Base-by-base conservation (phyloP, 1,284 basidiomycete genomes). In the Papiliotrema laurentii region DNA sequence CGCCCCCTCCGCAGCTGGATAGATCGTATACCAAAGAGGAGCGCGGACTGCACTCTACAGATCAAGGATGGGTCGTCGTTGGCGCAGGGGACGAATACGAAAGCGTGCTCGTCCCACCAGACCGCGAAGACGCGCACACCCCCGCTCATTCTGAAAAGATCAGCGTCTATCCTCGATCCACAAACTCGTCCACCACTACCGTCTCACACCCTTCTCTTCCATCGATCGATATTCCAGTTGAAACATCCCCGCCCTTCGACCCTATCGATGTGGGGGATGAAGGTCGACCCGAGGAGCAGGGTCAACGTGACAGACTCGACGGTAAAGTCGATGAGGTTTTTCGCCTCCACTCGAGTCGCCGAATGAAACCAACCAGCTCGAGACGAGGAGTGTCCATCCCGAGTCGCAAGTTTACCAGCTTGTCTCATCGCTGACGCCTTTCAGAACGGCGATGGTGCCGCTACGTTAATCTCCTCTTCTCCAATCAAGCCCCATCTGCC, bases 21-120 rank as follows among this genome's bases (percentile, higher is more conserved):
- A 72, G 77, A 13, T 82, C 75, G 50, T 74, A 79, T 54, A 74
- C 74, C 10, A 66, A 74, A 11, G 77, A 78, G 50, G 75, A 81
- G 51, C 79, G 77, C 75, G 76, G 77, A 0, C 73, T 76, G 51
- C 60, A 58, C 6, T 13, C 40, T 4, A 37, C 42, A 49, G 36
- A 45, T 46, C 22, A 22, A 43, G 47, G 25, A 46, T 66, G 60
- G 61, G 55, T 66, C 6, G 43, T 55, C 16, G 49, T 66, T 3
- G 64, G 62, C 19, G 50, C 62, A 52, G 51, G 74, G 57, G 27
- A 74, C 73, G 57, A 59, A 6, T 40, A 56, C 18, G 54, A 53
- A 6, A 51, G 50, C 3, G 37, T 62, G n/a, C 7, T 33, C 49
- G 4, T 16, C 39, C 2, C 11, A 26, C 22, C 14, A 35, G n/a